phyloP scores from a whole-genome alignment of 306 rosid species.

The Nissolia schottii region DNA sequence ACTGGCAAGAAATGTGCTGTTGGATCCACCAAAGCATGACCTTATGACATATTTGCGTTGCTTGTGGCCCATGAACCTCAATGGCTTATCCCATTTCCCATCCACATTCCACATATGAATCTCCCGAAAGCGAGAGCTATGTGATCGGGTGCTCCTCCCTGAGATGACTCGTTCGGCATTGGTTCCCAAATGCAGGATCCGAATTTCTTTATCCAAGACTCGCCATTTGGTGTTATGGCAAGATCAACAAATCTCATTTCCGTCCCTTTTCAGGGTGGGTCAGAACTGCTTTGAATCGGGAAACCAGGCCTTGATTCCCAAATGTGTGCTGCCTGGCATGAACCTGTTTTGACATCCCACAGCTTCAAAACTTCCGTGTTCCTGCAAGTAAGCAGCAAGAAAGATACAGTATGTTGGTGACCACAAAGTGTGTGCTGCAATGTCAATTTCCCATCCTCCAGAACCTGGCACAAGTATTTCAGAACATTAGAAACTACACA shows the following conservation, averaged over 20 bases:
- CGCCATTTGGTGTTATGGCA: slow-evolving; percentile 80
- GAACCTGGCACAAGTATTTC: slow-evolving; percentile 45
- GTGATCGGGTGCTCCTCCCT: slow-evolving; percentile 55
- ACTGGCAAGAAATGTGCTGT: slow-evolving; percentile 73
- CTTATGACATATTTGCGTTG: slow-evolving; percentile 77
- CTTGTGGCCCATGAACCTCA: slow-evolving; percentile 29
- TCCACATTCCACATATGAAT: slow-evolving; percentile 92
- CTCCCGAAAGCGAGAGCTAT: slow-evolving; percentile 31
- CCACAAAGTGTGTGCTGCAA: slow-evolving; percentile 58
- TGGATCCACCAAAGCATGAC: slow-evolving; percentile 82
- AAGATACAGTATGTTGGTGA: slow-evolving; percentile 68
- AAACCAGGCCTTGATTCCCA: slow-evolving; percentile 78
- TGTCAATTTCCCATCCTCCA: slow-evolving; percentile 55
- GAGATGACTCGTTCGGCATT: slow-evolving; percentile 62
- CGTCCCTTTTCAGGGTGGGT: slow-evolving; percentile 84
- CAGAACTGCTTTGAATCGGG: slow-evolving; percentile 76
- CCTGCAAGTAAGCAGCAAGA: slow-evolving; percentile 89
- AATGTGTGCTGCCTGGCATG: slow-evolving; percentile 81
- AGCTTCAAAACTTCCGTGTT: slow-evolving; percentile 78
- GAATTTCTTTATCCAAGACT: slow-evolving; percentile 67
- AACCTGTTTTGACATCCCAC: slow-evolving; percentile 89
- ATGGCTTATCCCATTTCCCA: slow-evolving; percentile 51
- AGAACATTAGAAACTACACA: not conserved
- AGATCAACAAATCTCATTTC: slow-evolving; percentile 72
- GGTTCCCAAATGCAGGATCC: slow-evolving; percentile 57